Evolutionary conservation across 441 rosid genomes (phyloP), one percentile per base, ranked within the genome.

Genomic region (Populus hybrid): DNA sequence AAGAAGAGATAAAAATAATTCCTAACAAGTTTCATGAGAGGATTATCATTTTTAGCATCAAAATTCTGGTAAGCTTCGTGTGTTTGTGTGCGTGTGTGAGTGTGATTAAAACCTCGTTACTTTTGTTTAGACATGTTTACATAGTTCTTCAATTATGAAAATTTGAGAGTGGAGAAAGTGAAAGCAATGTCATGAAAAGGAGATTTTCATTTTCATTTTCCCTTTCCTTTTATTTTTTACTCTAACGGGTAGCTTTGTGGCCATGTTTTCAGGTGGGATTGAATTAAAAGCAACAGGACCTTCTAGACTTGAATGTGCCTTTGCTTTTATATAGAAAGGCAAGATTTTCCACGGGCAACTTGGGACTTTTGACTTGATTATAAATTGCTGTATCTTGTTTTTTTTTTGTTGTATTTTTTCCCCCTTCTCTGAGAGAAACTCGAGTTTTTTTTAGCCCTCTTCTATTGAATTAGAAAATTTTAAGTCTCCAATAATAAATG

Each of bases 211-310:
- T 46, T 12, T 46, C 20, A 20, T 66, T 73, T 68, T 61, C 69
- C 30, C 59, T 46, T 11, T 46, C 6, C 5, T 12, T 67, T 42
- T 46, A 1, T 1, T 78, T 72, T 74, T 69, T 70, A 74, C 75
- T 73, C 24, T 70, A 26, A 38, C 14, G 28, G 67, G 1, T 71
- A 68, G 50, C 26, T 36, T 69, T 81, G 75, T 28, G 69, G 69
- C 73, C 32, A n/a, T 35, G 26, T 50, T 74, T 77, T 65, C 77
- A 82, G 83, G 79, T 76, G 67, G 59, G 53, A 65, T 69, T 68
- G 74, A 71, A 57, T 76, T 68, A 18, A 78, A 84, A 71, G 73
- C 75, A 50, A 21, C 68, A 70, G 69, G 71, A 70, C 42, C 76
- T 79, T 77, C 76, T 72, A 69, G 78, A 75, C 38, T 26, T 46